phyloP scores from a whole-genome alignment of 2,329 filamentous ascomycete species.

The Neofusicoccum laricinum region DNA sequence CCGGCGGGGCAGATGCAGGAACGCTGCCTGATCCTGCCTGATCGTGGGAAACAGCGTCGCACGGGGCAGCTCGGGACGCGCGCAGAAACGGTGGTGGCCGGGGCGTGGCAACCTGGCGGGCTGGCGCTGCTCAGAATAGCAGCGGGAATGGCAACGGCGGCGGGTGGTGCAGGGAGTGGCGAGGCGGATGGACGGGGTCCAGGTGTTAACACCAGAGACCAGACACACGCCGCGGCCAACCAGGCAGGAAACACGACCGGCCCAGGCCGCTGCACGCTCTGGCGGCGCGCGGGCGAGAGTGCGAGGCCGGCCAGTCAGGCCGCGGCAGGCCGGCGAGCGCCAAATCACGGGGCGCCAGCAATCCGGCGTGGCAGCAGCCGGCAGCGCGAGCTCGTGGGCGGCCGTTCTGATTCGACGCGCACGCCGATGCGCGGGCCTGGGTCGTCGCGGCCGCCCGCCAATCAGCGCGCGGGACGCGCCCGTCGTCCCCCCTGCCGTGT shows the following conservation, averaged over 20 bases:
- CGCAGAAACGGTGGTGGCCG: background rate
- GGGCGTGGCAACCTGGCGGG: background rate
- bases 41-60: background rate
- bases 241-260: background rate
- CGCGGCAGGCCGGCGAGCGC: background rate
- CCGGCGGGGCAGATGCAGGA: background rate
- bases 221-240: background rate
- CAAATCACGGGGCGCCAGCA: background rate
- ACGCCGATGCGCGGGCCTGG: background rate
- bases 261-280: background rate
- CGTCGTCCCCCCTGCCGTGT: background rate
- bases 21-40: background rate
- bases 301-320: background rate
- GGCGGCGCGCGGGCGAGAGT: background rate
- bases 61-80: background rate
- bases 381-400: background rate
- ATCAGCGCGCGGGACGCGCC: background rate
- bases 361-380: background rate
- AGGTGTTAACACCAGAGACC: too few species aligned
- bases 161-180: background rate
- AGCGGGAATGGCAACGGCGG: background rate
- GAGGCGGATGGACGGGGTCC: background rate
- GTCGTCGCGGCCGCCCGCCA: background rate
- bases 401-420: slow-evolving; percentile 2
- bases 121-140: background rate